These are phyloP conservation scores for Mycena kentingensis DNA, from an alignment of 768 basidiomycete species.

Conservation along the genomic window DNA sequence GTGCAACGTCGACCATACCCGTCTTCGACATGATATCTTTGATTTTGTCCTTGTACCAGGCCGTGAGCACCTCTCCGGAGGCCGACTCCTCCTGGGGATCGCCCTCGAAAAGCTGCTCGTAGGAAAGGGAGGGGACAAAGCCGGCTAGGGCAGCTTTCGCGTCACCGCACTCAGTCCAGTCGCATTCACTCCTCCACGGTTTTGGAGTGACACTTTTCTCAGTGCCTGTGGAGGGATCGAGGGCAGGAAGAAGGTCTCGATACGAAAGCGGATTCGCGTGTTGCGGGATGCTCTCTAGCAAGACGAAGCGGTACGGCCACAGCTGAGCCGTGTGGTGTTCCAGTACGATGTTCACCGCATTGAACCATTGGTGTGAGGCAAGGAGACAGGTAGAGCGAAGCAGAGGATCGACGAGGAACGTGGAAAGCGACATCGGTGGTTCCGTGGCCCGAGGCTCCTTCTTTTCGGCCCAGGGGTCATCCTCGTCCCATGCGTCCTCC, in stretches of 20 bases:
- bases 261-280: slow-evolving; percentile 67
- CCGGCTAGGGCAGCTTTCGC: slow-evolving; percentile 40
- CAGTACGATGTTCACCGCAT: slow-evolving; percentile 59
- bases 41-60: slow-evolving; percentile 78
- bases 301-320: slow-evolving; percentile 67
- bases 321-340: slow-evolving; percentile 56
- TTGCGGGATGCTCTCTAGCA: slow-evolving; percentile 76
- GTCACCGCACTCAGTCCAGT: slow-evolving; percentile 58
- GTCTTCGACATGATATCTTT: slow-evolving; percentile 60
- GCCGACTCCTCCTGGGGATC: slow-evolving; percentile 16
- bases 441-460: slow-evolving; percentile 33
- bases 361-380: slow-evolving; percentile 62
- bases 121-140: slow-evolving; percentile 13
- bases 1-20: slow-evolving; percentile 78
- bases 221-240: slow-evolving; percentile 48
- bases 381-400: slow-evolving; percentile 61
- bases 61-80: slow-evolving; percentile 50
- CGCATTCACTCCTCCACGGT: slow-evolving; percentile 54
- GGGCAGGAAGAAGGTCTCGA: slow-evolving; percentile 61
- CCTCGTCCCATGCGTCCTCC: slow-evolving; percentile 69
- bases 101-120: not conserved
- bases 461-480: slow-evolving; percentile 74
- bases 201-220: slow-evolving; percentile 40
- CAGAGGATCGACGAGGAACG: slow-evolving; percentile 65
- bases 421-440: slow-evolving; percentile 54